These are phyloP conservation scores for Yamadazyma pseudoaaseri DNA, from an alignment of 1,139 yeast species.

Conservation along the genomic window DNA sequence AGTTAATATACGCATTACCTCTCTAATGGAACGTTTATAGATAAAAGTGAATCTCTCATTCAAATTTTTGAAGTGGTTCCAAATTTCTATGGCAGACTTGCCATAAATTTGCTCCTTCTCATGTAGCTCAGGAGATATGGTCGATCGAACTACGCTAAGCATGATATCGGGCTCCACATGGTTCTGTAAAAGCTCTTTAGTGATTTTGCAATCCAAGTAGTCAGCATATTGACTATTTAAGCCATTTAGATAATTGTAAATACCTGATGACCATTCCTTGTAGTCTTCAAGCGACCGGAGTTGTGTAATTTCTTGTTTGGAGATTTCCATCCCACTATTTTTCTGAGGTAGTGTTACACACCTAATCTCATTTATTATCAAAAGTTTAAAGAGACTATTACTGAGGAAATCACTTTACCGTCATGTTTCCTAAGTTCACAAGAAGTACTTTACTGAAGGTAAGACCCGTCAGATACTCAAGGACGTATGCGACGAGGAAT, in stretches of 20 bases:
- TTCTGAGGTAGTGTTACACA: neutral
- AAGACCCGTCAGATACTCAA: no score
- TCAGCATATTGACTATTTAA: constrained; percentile 2
- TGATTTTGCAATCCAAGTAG: constrained; percentile 1
- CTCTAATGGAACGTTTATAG: neutral
- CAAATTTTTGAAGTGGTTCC: constrained; percentile 1
- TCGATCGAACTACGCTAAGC: constrained; percentile 1
- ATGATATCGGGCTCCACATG: neutral
- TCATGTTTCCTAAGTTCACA: neutral
- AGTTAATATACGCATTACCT: neutral
- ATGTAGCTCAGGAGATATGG: constrained; percentile 1
- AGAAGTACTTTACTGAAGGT: neutral
- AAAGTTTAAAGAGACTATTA: no score
- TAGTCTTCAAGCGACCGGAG: no score
- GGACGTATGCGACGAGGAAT: no score
- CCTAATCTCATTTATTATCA: no score
- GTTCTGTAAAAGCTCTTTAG: neutral
- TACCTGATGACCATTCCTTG: constrained; percentile 1
- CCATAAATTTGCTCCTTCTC: neutral
- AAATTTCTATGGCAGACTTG: constrained; percentile 1
- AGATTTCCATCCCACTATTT: neutral
- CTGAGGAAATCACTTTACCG: neutral
- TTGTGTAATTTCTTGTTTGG: no score
- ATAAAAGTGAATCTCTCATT: neutral
- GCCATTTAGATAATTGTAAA: neutral